These are phyloP conservation scores for Arthrobotrys iridis DNA, from an alignment of 2,329 filamentous ascomycete genomes.

Conservation along the genomic window DNA sequence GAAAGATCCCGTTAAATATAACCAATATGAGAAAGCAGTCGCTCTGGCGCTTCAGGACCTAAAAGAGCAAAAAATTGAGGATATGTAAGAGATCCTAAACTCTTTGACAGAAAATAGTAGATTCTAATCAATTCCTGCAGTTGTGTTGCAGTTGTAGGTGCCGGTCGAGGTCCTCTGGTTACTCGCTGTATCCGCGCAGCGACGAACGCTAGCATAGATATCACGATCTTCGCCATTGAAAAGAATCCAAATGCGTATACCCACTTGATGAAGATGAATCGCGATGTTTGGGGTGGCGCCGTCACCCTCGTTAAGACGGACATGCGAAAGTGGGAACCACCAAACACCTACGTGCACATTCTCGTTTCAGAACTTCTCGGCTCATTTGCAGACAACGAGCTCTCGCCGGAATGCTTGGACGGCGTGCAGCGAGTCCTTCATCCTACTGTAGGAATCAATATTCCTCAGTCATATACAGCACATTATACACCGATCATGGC, in stretches of 20 bases:
- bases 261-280: slow-evolving; percentile 86
- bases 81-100: slow-evolving; percentile 31
- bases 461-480: slow-evolving; percentile 91
- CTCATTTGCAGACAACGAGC: slow-evolving; percentile 95
- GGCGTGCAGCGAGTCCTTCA: slow-evolving; percentile 92
- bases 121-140: slow-evolving; percentile 27
- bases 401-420: slow-evolving; percentile 95
- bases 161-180: slow-evolving; percentile 90
- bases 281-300: slow-evolving; percentile 78
- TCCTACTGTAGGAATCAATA: slow-evolving; percentile 84
- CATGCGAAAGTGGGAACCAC: slow-evolving; percentile 96
- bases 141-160: slow-evolving; percentile 90
- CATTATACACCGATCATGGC: slow-evolving; percentile 92
- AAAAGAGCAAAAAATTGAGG: slow-evolving; percentile 66
- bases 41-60: slow-evolving; percentile 83
- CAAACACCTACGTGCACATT: slow-evolving; percentile 82
- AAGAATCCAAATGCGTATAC: slow-evolving; percentile 99
- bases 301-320: slow-evolving; percentile 94
- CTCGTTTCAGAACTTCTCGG: slow-evolving; percentile 92
- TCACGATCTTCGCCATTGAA: slow-evolving; percentile 91
- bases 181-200: slow-evolving; percentile 86
- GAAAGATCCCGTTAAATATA: slow-evolving; percentile 96
- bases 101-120: background rate
- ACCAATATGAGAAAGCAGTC: slow-evolving; percentile 90
- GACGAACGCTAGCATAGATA: slow-evolving; percentile 75